Evolutionary conservation across 2,329 filamentous ascomycete genomes (phyloP).

Genomic region (Talaromyces pinophilus): DNA sequence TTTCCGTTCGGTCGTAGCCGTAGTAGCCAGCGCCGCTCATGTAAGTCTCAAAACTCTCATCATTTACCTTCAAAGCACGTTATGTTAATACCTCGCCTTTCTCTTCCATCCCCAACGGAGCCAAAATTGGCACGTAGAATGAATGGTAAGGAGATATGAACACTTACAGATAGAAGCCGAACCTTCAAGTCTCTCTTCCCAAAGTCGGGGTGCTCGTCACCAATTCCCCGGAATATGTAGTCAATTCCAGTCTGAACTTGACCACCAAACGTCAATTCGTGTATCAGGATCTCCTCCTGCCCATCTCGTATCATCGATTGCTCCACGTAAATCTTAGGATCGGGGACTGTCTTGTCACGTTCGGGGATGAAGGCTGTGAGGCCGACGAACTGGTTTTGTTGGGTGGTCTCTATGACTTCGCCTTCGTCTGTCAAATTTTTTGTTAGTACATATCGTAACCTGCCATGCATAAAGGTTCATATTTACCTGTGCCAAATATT

Average conservation of each 20-base stretch:
- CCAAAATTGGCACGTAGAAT: background rate
- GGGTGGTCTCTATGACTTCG: constrained; percentile 2
- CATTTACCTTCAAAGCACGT: background rate
- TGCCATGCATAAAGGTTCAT: background rate
- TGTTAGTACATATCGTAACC: background rate
- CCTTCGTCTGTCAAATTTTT: constrained; percentile 7
- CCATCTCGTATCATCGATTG: constrained; percentile 21
- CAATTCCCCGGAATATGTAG: constrained; percentile 26
- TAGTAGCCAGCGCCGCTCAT: constrained; percentile 25
- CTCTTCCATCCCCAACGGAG: background rate
- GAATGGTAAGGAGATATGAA: background rate
- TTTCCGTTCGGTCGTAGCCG: constrained; percentile 24
- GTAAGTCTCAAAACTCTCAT: background rate
- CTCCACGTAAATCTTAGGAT: constrained; percentile 27
- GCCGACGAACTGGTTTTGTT: background rate
- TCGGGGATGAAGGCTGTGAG: constrained; percentile 13
- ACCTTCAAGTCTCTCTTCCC: constrained; percentile 26
- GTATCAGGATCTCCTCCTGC: constrained; percentile 22
- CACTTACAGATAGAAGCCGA: constrained; percentile 25
- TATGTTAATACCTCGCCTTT: no score
- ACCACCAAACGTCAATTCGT: constrained; percentile 25
- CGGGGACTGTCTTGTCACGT: constrained; percentile 10
- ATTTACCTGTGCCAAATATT: constrained; percentile 24
- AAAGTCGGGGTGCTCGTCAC: constrained; percentile 24
- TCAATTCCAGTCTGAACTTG: constrained; percentile 24